Evolutionary conservation across 2,329 filamentous ascomycete genomes (phyloP).

Genomic region (Colletotrichum sp.): DNA sequence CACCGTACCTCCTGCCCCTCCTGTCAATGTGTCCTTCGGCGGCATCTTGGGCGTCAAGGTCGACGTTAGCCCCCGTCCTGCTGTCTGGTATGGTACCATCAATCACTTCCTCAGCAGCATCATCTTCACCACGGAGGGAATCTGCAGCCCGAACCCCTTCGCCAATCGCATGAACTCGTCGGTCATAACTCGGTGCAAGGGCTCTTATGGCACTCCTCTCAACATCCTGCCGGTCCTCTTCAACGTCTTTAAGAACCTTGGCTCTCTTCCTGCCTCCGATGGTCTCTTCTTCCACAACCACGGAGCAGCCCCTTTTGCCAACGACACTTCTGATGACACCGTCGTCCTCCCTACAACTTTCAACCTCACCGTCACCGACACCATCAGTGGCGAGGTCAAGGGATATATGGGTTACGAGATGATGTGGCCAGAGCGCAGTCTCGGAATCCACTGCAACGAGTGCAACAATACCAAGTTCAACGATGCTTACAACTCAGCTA

Average conservation of each 20-base stretch:
- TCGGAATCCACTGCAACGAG: conserved; percentile 14
- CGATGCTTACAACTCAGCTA: conserved; percentile 6
- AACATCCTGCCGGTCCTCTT: conserved; percentile 17
- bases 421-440: neutral
- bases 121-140: neutral
- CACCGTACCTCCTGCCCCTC: neutral
- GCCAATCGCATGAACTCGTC: conserved; percentile 14
- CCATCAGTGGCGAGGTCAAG: neutral
- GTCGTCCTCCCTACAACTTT: conserved; percentile 8
- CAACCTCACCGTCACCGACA: conserved; percentile 11
- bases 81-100: conserved; percentile 15
- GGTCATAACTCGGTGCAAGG: conserved; percentile 14
- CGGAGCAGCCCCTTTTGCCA: conserved; percentile 10
- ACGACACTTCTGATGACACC: conserved; percentile 18
- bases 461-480: conserved; percentile 18
- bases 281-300: neutral
- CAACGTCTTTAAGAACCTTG: conserved; percentile 18
- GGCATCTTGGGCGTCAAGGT: neutral
- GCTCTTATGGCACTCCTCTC: conserved; percentile 3
- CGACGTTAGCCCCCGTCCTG: conserved; percentile 10
- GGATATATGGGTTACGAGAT: conserved; percentile 18
- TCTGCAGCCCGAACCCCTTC: conserved; percentile 15
- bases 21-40: neutral
- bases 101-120: conserved; percentile 15
- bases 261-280: conserved; percentile 1